phyloP scores from a whole-genome alignment of 345 rosid species.

The Lepidium aucheri region DNA sequence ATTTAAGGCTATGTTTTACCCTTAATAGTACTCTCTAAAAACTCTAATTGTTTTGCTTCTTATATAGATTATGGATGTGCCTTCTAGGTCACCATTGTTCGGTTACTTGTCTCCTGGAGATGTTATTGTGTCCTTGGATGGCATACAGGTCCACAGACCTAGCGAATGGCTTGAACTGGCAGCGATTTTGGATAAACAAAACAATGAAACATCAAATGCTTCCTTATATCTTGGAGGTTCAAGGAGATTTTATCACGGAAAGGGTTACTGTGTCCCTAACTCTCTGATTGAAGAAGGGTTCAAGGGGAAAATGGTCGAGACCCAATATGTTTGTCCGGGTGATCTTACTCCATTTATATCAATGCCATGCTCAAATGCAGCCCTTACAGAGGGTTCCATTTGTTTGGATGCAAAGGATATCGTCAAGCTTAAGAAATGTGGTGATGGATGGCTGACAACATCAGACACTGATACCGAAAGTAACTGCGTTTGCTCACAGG shows the following conservation, averaged over 20 bases:
- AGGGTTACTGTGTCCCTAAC: constrained; percentile 69
- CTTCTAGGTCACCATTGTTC: constrained; percentile 51
- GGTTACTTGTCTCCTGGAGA: constrained; percentile 75
- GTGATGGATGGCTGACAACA: constrained; percentile 41
- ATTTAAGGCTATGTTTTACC: neutral
- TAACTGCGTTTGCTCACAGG: constrained; percentile 53
- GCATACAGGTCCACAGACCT: constrained; percentile 37
- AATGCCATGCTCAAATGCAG: constrained; percentile 33
- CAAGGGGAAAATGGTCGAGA: constrained; percentile 27
- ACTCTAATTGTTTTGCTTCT: neutral
- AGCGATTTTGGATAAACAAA: constrained; percentile 33
- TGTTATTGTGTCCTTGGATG: constrained; percentile 66
- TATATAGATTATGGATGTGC: constrained; percentile 63
- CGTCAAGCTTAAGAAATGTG: constrained; percentile 62
- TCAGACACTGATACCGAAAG: constrained; percentile 29
- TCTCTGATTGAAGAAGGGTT: constrained; percentile 41
- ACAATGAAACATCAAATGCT: constrained; percentile 30
- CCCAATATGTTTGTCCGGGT: constrained; percentile 43
- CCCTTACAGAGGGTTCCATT: constrained; percentile 11
- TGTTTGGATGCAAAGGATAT: constrained; percentile 67
- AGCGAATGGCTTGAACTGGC: constrained; percentile 60
- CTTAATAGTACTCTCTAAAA: neutral
- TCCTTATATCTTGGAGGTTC: constrained; percentile 27
- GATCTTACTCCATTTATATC: constrained; percentile 45
- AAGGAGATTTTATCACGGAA: constrained; percentile 27